Conservation (phyloP, 2,329 filamentous ascomycete species). For the Lecanicillium sp. region DNA sequence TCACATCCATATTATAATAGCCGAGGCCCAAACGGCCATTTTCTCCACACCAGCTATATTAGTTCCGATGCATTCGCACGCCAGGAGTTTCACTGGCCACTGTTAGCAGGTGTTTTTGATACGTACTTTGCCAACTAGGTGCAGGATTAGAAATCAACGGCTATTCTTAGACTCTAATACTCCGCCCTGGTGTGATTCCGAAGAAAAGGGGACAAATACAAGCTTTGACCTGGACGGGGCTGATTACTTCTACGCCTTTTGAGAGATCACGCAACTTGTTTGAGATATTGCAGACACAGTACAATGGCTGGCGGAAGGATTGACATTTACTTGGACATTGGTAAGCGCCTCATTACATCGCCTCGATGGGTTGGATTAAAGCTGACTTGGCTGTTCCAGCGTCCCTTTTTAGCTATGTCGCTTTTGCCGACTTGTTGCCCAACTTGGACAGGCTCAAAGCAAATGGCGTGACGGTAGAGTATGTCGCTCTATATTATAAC, state of each 20-base stretch:
- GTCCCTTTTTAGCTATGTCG: constrained; percentile 53
- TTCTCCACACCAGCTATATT: not conserved
- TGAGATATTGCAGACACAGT: not conserved
- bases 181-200: too few relatives aligned
- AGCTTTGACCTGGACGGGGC: too few relatives aligned
- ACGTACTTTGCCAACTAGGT: not conserved
- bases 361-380: not conserved
- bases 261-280: not conserved
- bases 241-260: too few relatives aligned
- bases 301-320: constrained; percentile 53
- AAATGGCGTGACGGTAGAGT: constrained; percentile 60
- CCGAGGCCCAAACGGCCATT: too few relatives aligned
- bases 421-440: constrained; percentile 47
- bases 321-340: constrained; percentile 58
- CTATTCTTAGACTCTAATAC: too few relatives aligned
- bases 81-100: not conserved
- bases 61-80: not conserved
- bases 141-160: too few relatives aligned
- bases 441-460: constrained; percentile 46
- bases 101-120: not conserved
- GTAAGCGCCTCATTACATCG: constrained; percentile 29
- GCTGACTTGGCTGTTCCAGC: constrained; percentile 32
- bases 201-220: too few relatives aligned
- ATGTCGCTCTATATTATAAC: constrained; percentile 18
- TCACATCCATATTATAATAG: too few relatives aligned